Base-by-base conservation (phyloP, 2,329 filamentous ascomycete species). In the Seiridium cupressi region DNA sequence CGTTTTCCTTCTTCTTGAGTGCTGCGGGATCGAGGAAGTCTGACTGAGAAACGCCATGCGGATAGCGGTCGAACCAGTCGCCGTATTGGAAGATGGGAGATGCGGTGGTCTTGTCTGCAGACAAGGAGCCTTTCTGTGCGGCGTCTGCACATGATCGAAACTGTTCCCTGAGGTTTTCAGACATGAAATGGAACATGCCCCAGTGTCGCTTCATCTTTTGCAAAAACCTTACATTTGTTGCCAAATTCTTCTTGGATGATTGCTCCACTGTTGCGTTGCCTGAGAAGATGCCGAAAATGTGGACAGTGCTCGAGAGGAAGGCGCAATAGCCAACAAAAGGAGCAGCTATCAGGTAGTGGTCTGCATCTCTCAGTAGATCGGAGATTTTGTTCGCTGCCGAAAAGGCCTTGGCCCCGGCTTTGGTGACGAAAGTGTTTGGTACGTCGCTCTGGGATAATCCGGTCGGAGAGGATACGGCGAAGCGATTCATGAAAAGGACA, bases 101-200 rank as follows among this genome's bases (percentile, higher is more conserved):
- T 4, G 83, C 76, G 7, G 78, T 74, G 11, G 81, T 77, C 48
- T 77, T 77, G 58, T 82, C 77, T 60, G 73, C 73, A 61, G 77
- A 72, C 64, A 81, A 74, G n/a, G 81, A 81, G 8, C 91, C 91
- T 65, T 87, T 85, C 57, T 89, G 82, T 36, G 89, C 87, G n/a
- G 89, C 89, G 72, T 97, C 93, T 13, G 93, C 89, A 66, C 93
- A 94, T 53, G 88, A 86, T 56, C 90, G 87, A 72, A 97, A 99
- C 62, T 96, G 87, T 58, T 94, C 90, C 61, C 95, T 93, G 42
- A 97, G 83, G 69, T 94, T 95, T 72, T 98, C 93, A 1, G 92
- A 89, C 84, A 98, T 93, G 77, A 93, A 97, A 72, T 97, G 92
- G 71, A 98, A 97, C 90, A 97, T 96, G 62, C 94, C 95, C 95